Percentiles rank a stretch among this genome's conserved stretches.
Evolutionary conservation across 2,329 filamentous ascomycete genomes (phyloP).

Genomic region (Diplodia corticola): DNA sequence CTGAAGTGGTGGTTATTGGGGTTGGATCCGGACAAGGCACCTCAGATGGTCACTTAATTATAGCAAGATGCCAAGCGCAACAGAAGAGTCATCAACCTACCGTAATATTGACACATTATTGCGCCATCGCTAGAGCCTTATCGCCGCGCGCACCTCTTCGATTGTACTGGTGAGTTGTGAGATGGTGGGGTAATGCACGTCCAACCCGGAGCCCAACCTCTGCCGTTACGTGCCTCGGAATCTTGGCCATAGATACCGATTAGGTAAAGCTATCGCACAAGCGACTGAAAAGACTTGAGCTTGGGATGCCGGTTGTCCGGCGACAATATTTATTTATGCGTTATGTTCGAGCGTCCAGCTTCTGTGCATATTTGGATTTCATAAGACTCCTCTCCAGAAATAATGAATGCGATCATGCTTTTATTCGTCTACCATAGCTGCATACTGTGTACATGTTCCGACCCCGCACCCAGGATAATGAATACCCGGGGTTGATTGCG

Average conservation of each 20-base stretch:
- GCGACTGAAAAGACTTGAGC: neutral
- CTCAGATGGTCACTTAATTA: neutral
- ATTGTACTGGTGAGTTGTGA: neutral
- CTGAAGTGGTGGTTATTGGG: neutral
- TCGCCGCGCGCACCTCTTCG: neutral
- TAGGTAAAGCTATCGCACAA: neutral
- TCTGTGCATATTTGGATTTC: neutral
- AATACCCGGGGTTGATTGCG: conserved; percentile 1
- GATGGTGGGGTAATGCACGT: neutral
- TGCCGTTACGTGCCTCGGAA: neutral
- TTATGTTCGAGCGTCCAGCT: neutral
- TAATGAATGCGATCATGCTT: neutral
- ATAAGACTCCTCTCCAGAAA: neutral
- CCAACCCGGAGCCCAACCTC: neutral
- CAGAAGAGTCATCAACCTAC: neutral
- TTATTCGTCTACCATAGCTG: neutral
- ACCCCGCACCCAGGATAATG: conserved; percentile 1
- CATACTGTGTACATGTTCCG: neutral
- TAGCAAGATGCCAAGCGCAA: neutral
- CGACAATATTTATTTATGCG: neutral
- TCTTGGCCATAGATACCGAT: conserved; percentile 5
- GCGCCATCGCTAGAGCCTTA: neutral
- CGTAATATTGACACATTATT: neutral
- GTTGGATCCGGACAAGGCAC: too few species aligned
- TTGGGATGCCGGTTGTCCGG: neutral